Base-by-base conservation (phyloP, 768 basidiomycete species). In the Serpula lacrymans region DNA sequence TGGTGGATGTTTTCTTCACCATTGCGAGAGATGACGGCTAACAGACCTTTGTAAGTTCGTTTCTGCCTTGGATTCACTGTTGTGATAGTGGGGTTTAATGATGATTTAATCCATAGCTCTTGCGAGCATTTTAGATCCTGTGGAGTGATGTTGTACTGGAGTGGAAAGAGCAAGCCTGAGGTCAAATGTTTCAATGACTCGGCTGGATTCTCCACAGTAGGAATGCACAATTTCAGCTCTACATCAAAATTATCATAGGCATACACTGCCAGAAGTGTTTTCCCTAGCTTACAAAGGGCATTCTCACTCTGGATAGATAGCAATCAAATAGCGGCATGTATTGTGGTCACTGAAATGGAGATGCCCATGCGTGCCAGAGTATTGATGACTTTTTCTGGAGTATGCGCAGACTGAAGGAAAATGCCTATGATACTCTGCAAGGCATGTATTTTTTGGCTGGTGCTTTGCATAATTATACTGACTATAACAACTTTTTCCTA, bases 161-260 rank as follows among this genome's bases (percentile, higher is more conserved):
- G 34, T 14, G 39, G 45, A 22, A 60, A 36, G 1, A 52, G 18
- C 5, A 47, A 23, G 4, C 42, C 54, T 1, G 53, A 55, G 14
- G 56, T 61, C 2, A 53, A 14, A 38, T 53, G 52, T 3, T 37
- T 41, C 3, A 59, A 43, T 1, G 46, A 47, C 6, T 38, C 24
- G 4, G 12, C 12, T 2, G 47, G 37, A 34, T 57, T 48, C 34
- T 71, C 63, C 2, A 63, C 29, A 0, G 64, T 67, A 1, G 63
- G 62, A 2, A 54, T 38, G 0, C 47, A 14, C 7, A 47, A 37
- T 26, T 62, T 57, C 6, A 69, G 41, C 16, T 64, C 51, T 11
- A 69, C 54, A 42, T 74, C 69, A 20, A 71, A n/a, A n/a, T n/a
- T 75, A 45, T 75, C 65, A 23, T 66, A 73, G 5, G 64, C 67